These are phyloP conservation scores for Isabelozyma heimii DNA, from an alignment of 805 yeast genomes.

Conservation along the genomic window DNA sequence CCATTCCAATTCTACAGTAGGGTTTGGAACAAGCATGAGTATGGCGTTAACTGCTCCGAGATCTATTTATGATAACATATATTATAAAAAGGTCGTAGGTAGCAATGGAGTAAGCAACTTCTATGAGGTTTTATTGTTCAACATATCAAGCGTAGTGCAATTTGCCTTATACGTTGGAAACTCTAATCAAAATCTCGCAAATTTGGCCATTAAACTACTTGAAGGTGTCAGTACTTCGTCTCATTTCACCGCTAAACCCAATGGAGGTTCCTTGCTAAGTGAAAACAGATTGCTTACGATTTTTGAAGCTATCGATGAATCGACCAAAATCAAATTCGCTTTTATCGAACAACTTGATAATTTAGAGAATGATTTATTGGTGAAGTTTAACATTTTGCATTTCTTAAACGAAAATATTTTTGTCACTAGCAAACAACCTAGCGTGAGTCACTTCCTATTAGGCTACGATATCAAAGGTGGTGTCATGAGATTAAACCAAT, in stretches of 20 bases:
- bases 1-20: conserved; percentile 9
- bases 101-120: conserved; percentile 63
- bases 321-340: conserved; percentile 67
- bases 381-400: conserved; percentile 58
- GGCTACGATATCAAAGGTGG: conserved; percentile 60
- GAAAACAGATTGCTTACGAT: conserved; percentile 66
- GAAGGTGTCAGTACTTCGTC: conserved; percentile 46
- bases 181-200: conserved; percentile 48
- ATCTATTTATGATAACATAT: conserved; percentile 26
- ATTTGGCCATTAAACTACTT: conserved; percentile 52
- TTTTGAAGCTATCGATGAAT: conserved; percentile 74
- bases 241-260: conserved; percentile 35
- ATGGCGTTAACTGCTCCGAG: conserved; percentile 19
- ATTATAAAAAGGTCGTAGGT: conserved; percentile 45
- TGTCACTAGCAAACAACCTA: conserved; percentile 38
- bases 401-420: conserved; percentile 52
- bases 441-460: conserved; percentile 70
- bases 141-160: conserved; percentile 70
- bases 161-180: conserved; percentile 73
- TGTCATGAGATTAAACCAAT: conserved; percentile 46
- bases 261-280: conserved; percentile 26
- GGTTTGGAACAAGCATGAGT: conserved; percentile 28
- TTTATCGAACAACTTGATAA: conserved; percentile 64
- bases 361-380: conserved; percentile 34
- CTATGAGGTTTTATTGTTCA: conserved; percentile 67